Evolutionary conservation across 129 eudicot genomes (phyloP).

Genomic region (Pseudognaphalium luteoalbum): DNA sequence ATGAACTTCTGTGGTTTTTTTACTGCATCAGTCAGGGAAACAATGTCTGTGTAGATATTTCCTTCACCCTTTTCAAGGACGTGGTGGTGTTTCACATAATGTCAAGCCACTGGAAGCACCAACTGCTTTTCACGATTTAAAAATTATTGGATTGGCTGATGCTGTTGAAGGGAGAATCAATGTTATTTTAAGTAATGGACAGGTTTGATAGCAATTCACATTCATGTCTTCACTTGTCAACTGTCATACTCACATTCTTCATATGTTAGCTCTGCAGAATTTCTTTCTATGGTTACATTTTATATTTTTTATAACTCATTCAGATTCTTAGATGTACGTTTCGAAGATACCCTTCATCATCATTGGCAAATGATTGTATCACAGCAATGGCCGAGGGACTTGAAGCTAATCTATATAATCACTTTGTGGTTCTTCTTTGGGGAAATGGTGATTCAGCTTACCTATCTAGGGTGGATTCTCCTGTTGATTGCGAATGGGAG

Average conservation of each 20-base stretch:
- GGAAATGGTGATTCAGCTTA: constrained; percentile 60
- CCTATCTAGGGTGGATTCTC: constrained; percentile 47
- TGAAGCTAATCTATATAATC: constrained; percentile 53
- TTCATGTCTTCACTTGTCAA: constrained; percentile 17
- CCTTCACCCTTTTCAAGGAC: constrained; percentile 55
- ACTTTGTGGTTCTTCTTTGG: constrained; percentile 77
- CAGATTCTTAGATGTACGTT: constrained; percentile 86
- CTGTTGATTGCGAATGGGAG: constrained; percentile 84
- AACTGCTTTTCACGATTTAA: constrained; percentile 45
- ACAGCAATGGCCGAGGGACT: constrained; percentile 92
- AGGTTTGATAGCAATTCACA: constrained; percentile 44
- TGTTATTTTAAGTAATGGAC: constrained; percentile 65
- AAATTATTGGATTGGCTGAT: constrained; percentile 73
- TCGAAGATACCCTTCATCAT: constrained; percentile 84
- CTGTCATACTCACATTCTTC: constrained; percentile 1
- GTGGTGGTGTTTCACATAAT: constrained; percentile 36
- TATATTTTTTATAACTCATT: constrained; percentile 2
- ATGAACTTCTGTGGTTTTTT: constrained; percentile 16
- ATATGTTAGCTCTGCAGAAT: constrained; percentile 9
- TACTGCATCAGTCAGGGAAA: constrained; percentile 77
- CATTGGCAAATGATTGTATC: constrained; percentile 85
- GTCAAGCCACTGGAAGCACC: constrained; percentile 43
- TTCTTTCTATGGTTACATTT: constrained; percentile 7
- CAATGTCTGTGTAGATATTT: constrained; percentile 82
- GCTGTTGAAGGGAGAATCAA: constrained; percentile 90